Conservation (phyloP, 2,329 filamentous ascomycete genomes). For the Parastagonospora nodorum region DNA sequence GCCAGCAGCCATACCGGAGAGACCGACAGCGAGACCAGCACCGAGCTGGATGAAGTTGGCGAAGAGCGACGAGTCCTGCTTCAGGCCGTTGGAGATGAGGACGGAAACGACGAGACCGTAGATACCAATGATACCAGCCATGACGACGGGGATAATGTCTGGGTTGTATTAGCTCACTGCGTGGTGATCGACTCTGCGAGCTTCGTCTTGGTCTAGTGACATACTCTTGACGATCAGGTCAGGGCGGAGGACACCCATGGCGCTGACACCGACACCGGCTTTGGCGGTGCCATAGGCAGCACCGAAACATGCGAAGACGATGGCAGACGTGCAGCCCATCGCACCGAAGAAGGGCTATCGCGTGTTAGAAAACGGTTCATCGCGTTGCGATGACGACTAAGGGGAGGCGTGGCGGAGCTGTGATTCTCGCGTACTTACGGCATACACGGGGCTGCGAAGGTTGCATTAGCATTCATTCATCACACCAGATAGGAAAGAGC, state of each 20-base stretch:
- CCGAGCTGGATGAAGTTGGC: constrained; percentile 60
- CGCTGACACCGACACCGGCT: constrained; percentile 97
- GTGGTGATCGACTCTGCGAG: neutral
- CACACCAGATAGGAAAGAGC: constrained; percentile 6
- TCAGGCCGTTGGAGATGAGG: constrained; percentile 59
- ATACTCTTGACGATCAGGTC: constrained; percentile 99
- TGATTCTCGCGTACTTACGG: constrained; percentile 72
- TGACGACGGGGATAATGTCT: constrained; percentile 99
- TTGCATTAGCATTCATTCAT: constrained; percentile 33
- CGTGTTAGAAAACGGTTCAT: constrained; percentile 24
- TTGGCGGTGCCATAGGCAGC: constrained; percentile 99
- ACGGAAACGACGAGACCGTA: constrained; percentile 64
- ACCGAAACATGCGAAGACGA: constrained; percentile 95
- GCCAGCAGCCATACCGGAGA: constrained; percentile 90
- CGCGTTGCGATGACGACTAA: constrained; percentile 21
- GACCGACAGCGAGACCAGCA: constrained; percentile 64
- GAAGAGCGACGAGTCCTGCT: constrained; percentile 54
- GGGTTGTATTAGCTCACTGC: constrained; percentile 17
- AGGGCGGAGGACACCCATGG: constrained; percentile 96
- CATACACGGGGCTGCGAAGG: constrained; percentile 84
- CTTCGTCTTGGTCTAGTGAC: constrained; percentile 47
- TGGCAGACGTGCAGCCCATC: constrained; percentile 94
- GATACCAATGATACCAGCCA: constrained; percentile 99
- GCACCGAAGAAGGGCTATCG: constrained; percentile 88
- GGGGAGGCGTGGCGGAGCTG: constrained; percentile 26